Evolutionary conservation across 208 protist species (phyloP).

Genomic region (Kentomonas sorsogonicus): DNA sequence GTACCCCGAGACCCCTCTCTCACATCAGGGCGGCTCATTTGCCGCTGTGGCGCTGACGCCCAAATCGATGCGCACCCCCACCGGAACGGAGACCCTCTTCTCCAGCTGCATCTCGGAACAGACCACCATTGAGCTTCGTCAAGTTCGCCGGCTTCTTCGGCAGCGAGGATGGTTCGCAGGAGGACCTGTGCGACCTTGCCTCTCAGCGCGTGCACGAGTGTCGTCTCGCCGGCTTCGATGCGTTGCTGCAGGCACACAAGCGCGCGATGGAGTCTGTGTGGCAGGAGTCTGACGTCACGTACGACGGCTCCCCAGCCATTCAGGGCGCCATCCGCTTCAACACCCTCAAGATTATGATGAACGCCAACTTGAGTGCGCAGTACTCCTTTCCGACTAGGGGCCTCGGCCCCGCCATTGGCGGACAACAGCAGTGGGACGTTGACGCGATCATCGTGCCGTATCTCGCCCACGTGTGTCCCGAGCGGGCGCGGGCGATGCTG

Average conservation of each 20-base stretch:
- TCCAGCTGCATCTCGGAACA: constrained; percentile 72
- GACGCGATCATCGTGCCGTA: constrained; percentile 83
- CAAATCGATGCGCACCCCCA: constrained; percentile 47
- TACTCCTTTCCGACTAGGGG: constrained; percentile 73
- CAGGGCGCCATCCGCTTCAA: constrained; percentile 85
- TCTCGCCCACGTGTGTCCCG: constrained; percentile 72
- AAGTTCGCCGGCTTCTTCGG: constrained; percentile 81
- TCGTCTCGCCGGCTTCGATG: constrained; percentile 52
- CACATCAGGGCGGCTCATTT: no score
- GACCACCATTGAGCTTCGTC: constrained; percentile 55
- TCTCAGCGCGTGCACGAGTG: constrained; percentile 52
- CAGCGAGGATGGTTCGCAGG: constrained; percentile 65
- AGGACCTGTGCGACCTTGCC: constrained; percentile 79
- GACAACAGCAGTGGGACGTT: constrained; percentile 85
- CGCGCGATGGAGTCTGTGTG: constrained; percentile 65
- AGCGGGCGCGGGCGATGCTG: constrained; percentile 64
- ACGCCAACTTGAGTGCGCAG: constrained; percentile 24
- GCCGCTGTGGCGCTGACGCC: constrained; percentile 32
- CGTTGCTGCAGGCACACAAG: constrained; percentile 52
- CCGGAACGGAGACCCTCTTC: constrained; percentile 72
- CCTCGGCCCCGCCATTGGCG: constrained; percentile 62
- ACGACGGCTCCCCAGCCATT: constrained; percentile 38
- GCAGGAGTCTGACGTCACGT: constrained; percentile 57
- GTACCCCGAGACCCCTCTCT: no score
- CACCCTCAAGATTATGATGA: constrained; percentile 76